Conservation (phyloP, 2,329 filamentous ascomycete genomes). For the Aureobasidium lini region DNA sequence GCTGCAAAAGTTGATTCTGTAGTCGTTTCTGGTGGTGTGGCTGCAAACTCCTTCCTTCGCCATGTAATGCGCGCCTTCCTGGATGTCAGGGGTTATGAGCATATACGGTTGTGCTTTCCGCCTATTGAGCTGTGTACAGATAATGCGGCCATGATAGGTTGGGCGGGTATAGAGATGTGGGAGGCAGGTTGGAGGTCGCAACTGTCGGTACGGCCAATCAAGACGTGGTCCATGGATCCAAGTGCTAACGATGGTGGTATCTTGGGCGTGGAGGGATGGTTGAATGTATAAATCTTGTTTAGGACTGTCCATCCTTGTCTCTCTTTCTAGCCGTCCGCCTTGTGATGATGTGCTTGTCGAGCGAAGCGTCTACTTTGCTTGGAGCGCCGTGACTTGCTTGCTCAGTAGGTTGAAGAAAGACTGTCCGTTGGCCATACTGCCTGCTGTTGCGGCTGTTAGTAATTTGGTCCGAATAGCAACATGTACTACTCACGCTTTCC, state of each 20-base stretch:
- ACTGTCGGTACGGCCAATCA: slow-evolving; percentile 51
- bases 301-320: background rate
- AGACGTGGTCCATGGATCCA: slow-evolving; percentile 69
- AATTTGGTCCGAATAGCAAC: background rate
- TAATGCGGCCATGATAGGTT: slow-evolving; percentile 96
- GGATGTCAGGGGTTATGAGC: slow-evolving; percentile 55
- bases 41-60: slow-evolving; percentile 72
- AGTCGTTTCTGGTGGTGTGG: slow-evolving; percentile 85
- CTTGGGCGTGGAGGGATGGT: slow-evolving; percentile 42
- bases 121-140: slow-evolving; percentile 76
- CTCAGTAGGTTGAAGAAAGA: slow-evolving; percentile 39
- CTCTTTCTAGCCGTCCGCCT: background rate
- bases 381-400: slow-evolving; percentile 36
- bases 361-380: slow-evolving; percentile 17
- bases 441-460: slow-evolving; percentile 16
- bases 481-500: slow-evolving; percentile 29
- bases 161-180: slow-evolving; percentile 90
- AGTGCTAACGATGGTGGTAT: slow-evolving; percentile 56
- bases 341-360: background rate
- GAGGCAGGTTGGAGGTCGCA: slow-evolving; percentile 63
- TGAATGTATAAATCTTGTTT: background rate
- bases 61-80: slow-evolving; percentile 53
- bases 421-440: slow-evolving; percentile 38
- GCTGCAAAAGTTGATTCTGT: slow-evolving; percentile 47
- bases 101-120: slow-evolving; percentile 63